A percentile compares a stretch with the other conserved stretches of the same genome.
These are phyloP conservation scores for Globisporangium viniferum DNA, from an alignment of 352 stramenopile species.

Conservation along the genomic window DNA sequence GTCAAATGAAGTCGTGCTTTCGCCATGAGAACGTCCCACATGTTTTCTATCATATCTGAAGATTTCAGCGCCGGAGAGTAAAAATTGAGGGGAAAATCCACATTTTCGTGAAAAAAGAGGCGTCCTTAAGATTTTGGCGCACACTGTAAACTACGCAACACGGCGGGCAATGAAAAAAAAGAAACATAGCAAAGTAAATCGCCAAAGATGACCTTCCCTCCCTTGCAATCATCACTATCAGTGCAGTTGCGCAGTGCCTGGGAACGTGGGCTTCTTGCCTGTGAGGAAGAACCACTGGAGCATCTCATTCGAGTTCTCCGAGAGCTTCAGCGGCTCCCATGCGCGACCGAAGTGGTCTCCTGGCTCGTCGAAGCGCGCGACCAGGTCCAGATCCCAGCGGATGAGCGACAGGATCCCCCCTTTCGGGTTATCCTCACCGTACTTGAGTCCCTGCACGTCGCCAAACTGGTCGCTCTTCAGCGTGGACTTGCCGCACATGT, in stretches of 20 bases:
- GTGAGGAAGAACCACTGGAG: slow-evolving; percentile 16
- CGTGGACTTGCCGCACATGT: slow-evolving; percentile 15
- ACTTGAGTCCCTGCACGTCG: slow-evolving; percentile 12
- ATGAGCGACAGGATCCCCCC: slow-evolving; percentile 14
- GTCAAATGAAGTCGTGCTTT: no score
- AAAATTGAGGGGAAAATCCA: no score
- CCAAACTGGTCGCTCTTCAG: slow-evolving; percentile 4
- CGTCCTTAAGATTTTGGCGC: no score
- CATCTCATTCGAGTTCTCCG: neutral
- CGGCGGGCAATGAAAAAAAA: no score
- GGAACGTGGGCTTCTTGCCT: slow-evolving; percentile 9
- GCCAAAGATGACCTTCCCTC: neutral
- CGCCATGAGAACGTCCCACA: no score
- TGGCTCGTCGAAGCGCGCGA: slow-evolving; percentile 1
- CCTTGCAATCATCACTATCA: no score
- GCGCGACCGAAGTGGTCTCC: slow-evolving; percentile 17
- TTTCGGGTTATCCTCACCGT: slow-evolving; percentile 14
- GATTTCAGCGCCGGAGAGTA: no score
- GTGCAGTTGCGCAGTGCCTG: no score
- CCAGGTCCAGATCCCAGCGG: slow-evolving; percentile 12
- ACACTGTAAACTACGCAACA: no score
- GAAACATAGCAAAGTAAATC: no score
- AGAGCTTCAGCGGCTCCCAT: slow-evolving; percentile 11
- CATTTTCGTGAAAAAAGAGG: no score
- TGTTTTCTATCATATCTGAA: no score